These are phyloP conservation scores for Hypholoma fasciculare DNA, from an alignment of 768 basidiomycete genomes.

Conservation along the genomic window DNA sequence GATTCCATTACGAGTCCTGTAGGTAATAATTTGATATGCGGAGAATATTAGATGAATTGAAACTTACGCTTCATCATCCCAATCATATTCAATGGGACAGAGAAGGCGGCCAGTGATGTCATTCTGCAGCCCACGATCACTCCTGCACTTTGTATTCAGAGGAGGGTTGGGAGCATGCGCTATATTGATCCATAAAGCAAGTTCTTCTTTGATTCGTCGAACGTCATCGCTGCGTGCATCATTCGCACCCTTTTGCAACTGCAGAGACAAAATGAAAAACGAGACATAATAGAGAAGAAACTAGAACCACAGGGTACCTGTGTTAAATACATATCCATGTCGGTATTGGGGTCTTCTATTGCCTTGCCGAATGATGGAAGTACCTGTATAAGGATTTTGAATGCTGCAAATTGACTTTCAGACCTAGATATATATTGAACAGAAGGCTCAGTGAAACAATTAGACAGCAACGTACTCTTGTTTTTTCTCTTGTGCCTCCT, in stretches of 20 bases:
- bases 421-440: not conserved
- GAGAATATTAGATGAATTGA: not conserved
- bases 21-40: not conserved
- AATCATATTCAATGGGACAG: not conserved
- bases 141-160: not conserved
- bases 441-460: no score
- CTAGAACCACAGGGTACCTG: not conserved
- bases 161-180: not conserved
- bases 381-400: not conserved
- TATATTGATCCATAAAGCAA: not conserved
- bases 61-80: not conserved
- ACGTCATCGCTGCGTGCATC: slow-evolving; percentile 1
- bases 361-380: not conserved
- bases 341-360: not conserved
- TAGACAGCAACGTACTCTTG: not conserved
- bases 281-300: not conserved
- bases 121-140: not conserved
- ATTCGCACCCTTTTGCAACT: not conserved
- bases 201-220: not conserved
- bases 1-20: not conserved
- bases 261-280: no score
- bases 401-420: not conserved
- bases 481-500: not conserved
- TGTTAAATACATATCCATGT: not conserved
- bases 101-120: not conserved